Base-by-base conservation (phyloP, 176 grass and related monocot species). In the Thalia dealbata region DNA sequence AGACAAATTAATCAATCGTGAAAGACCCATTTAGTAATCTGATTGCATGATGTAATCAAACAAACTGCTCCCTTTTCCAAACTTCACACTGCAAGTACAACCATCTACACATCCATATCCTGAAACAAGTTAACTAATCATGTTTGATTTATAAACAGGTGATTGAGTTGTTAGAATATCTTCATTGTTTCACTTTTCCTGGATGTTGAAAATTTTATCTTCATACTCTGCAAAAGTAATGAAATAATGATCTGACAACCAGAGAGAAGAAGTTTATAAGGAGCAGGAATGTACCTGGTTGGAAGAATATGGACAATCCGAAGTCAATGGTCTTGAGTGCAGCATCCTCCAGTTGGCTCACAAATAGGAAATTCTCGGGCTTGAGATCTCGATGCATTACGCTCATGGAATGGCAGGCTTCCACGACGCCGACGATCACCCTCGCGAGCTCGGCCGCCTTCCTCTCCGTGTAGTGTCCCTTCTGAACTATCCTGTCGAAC, bases 361-460 rank as follows among this genome's bases (percentile, higher is more conserved):
- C 70, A 29, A 72, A 72, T 18, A 72, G 70, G n/a, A 72, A 72
- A 32, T 72, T 72, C 9, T 72, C 70, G 16, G 70, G 70, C 48
- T 72, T 72, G 9, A 72, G 70, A 72, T 72, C 70, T 13, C 70
- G 70, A 44, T 72, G 70, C 70, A 72, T 72, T 48, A 72, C 70
- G 15, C 70, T 48, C 50, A 72, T 52, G 3, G 70, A 72, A 52
- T 72, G 70, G 25, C 70, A 72, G 29, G 70, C 70, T 72, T 72
- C 70, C 28, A 72, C 70, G 29, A 72, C 50, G 6, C 70, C 48
- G 11, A 72, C 70, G 14, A 72, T 72, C 70, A 72, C 70, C 70
- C 70, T 72, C 14, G 70, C 27, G 4, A 72, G 70, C 25, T 72
- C 70, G 9, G 70, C 70, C 2, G 70, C 70, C 50, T 52, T 72